Evolutionary conservation across 192 early-diverging fungal genomes (phyloP), one percentile per base, ranked within the genome.

Genomic region (Entophlyctis luteolus): DNA sequence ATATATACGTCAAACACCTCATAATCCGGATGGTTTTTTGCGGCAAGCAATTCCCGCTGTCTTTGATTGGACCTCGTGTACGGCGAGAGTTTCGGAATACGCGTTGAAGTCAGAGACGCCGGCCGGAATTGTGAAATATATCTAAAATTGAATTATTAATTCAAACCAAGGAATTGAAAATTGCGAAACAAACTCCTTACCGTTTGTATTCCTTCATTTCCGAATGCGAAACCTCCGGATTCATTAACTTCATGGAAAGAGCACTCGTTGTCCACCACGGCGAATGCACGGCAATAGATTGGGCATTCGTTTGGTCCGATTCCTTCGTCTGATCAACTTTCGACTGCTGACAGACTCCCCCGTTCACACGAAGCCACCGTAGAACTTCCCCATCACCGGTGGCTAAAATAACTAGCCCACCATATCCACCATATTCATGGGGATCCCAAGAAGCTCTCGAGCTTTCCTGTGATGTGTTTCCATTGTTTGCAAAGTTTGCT

Each of bases 201-300:
- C 79, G 59, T 54, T 70, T 72, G 68, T 84, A 84, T 70, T 84
- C 83, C 55, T 76, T 74, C 50, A 77, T 22, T 56, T 84, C 81
- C 31, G n/a, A 56, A 42, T 49, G 42, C 10, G 77, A 65, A 34
- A 84, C 81, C 32, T 81, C 68, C 2, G 83, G 83, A 32, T 79
- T 70, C 66, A 84, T 27, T 25, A 84, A 68, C 14, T 74, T 65
- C 36, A 72, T 75, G 1, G 77, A 74, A 12, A 84, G 52, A 6
- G 77, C 72, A 29, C 59, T 73, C 18, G 83, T 84, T 10, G 67
- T 79, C 79, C 78, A 83, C 79, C 77, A 82, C 1, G 75, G 77
- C 46, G 55, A 31, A 23, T 54, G 33, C 10, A 73, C 74, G 32
- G 63, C 73, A 2, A 33, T 47, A 27, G 5, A 33, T 25, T 28